Evolutionary conservation across 202 grass and related monocot genomes (phyloP).

Genomic region (Hordeum pubiflorum): DNA sequence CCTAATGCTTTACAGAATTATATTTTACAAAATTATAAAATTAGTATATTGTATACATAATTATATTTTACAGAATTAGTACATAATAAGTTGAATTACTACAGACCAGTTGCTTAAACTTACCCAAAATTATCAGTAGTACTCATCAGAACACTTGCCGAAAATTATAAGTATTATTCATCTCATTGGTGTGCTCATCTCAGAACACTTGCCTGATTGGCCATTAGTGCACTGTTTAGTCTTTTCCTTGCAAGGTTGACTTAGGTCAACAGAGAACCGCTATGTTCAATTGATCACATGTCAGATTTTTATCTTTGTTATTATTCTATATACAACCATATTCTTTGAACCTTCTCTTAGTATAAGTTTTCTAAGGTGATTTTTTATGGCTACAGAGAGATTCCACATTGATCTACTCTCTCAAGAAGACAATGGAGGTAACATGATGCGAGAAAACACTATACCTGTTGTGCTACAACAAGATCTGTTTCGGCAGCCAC

Average conservation of each 20-base stretch:
- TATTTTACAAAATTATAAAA: no score
- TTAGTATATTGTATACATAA: no score
- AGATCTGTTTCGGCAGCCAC: conserved; percentile 7
- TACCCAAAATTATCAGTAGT: no score
- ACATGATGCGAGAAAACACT: not conserved
- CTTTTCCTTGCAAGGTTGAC: conserved; percentile 8
- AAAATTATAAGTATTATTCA: no score
- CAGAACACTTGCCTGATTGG: conserved; percentile 8
- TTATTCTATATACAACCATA: not conserved
- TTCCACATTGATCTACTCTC: conserved; percentile 63
- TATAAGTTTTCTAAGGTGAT: conserved; percentile 17
- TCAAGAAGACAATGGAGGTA: conserved; percentile 56
- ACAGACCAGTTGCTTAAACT: no score
- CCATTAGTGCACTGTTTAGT: not conserved
- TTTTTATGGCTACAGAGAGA: conserved; percentile 32
- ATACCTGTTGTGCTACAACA: not conserved
- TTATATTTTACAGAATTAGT: no score
- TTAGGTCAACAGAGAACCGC: not conserved
- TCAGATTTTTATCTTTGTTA: conserved; percentile 3
- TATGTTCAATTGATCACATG: not conserved
- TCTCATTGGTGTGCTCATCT: no score
- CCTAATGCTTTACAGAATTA: no score
- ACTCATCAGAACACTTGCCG: no score
- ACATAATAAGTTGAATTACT: no score
- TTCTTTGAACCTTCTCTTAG: conserved; percentile 17